phyloP scores from a whole-genome alignment of 139 green algal species.

The Micromonas commoda region DNA sequence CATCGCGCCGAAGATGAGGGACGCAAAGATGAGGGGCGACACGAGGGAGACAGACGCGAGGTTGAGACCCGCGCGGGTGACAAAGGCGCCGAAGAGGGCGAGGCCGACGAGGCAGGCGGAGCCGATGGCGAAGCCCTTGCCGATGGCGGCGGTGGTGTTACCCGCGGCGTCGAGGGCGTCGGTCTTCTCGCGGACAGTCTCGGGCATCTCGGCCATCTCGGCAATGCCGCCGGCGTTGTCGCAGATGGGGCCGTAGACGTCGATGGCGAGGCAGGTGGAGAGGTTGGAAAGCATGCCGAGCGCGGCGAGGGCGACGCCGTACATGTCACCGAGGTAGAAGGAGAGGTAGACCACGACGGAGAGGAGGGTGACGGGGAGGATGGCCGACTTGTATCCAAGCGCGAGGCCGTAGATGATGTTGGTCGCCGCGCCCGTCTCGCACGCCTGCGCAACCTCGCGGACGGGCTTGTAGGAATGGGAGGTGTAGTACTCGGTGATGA shows the following conservation, averaged over 20 bases:
- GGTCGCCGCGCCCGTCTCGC: slow-evolving; percentile 46
- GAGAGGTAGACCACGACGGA: slow-evolving; percentile 37
- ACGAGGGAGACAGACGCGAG: slow-evolving; percentile 32
- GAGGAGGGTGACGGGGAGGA: slow-evolving; percentile 38
- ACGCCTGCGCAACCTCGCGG: slow-evolving; percentile 39
- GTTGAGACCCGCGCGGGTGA: slow-evolving; percentile 65
- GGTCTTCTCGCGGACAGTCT: slow-evolving; percentile 60
- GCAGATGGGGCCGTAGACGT: slow-evolving; percentile 44
- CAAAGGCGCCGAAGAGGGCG: slow-evolving; percentile 65
- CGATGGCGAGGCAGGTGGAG: slow-evolving; percentile 44
- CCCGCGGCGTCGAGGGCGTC: slow-evolving; percentile 48
- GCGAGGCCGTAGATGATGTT: slow-evolving; percentile 47
- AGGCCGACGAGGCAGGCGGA: slow-evolving; percentile 41
- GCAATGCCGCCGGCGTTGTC: slow-evolving; percentile 62
- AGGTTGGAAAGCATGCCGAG: slow-evolving; percentile 53
- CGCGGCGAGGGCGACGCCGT: slow-evolving; percentile 46
- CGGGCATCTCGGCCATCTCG: slow-evolving; percentile 73
- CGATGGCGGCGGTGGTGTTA: slow-evolving; percentile 55
- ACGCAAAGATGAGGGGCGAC: slow-evolving; percentile 57
- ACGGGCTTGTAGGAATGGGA: slow-evolving; percentile 47
- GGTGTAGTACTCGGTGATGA: slow-evolving; percentile 47
- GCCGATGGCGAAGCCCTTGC: slow-evolving; percentile 59
- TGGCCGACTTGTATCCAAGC: slow-evolving; percentile 39
- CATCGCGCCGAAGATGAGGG: slow-evolving; percentile 55
- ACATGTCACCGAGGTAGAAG: slow-evolving; percentile 62